phyloP scores from a whole-genome alignment of 768 basidiomycete species.

The Serpula lacrymans region DNA sequence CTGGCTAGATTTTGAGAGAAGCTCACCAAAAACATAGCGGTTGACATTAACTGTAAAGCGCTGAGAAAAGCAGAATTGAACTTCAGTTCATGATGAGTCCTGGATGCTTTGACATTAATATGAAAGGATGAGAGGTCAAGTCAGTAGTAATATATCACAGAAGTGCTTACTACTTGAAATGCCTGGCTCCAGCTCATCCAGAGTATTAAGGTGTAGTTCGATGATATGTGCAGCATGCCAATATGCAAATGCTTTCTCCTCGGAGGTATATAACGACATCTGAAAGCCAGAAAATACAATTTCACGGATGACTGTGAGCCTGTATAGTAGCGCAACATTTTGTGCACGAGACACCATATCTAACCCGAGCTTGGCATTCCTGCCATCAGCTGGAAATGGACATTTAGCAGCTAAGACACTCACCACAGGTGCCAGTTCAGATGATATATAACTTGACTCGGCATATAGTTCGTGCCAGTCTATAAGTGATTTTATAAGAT shows the following conservation, averaged over 20 bases:
- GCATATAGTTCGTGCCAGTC: conserved; percentile 70
- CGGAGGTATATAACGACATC: conserved; percentile 63
- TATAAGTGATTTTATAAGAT: conserved; percentile 57
- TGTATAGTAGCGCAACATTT: conserved; percentile 50
- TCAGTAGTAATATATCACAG: conserved; percentile 1
- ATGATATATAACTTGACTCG: conserved; percentile 26
- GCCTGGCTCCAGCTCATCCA: conserved; percentile 45
- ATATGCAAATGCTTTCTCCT: conserved; percentile 73
- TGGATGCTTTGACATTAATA: conserved; percentile 29
- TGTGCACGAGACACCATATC: conserved; percentile 43
- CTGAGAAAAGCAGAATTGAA: conserved; percentile 53
- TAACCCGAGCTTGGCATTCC: conserved; percentile 13
- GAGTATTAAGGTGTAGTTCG: conserved; percentile 49
- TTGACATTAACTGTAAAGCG: conserved; percentile 54
- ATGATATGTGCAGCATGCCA: conserved; percentile 65
- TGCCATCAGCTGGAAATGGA: no score
- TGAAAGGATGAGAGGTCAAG: no score
- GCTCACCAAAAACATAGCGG: conserved; percentile 52
- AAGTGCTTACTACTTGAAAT: conserved; percentile 41
- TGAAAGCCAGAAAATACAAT: conserved; percentile 75
- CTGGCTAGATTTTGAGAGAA: background rate
- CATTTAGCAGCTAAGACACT: background rate
- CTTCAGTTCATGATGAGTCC: conserved; percentile 40
- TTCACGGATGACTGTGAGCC: conserved; percentile 59
- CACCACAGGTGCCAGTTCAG: conserved; percentile 15